Evolutionary conservation across 192 early-diverging fungal genomes (phyloP), one percentile per base, ranked within the genome.

Genomic region (Spizellomyces sp.): DNA sequence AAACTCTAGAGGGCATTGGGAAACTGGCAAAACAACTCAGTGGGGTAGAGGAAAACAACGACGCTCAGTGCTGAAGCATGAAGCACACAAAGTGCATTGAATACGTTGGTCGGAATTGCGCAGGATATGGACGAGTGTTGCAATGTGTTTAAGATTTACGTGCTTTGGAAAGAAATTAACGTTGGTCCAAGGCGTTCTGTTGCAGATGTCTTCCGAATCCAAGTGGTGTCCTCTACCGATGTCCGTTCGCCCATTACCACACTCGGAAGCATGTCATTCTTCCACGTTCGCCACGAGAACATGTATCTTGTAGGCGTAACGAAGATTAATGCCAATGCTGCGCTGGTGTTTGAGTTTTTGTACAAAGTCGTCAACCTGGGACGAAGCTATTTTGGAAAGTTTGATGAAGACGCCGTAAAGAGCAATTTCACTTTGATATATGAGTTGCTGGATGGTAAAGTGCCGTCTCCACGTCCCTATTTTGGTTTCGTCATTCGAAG

Each of bases 201-300:
- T 45, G 91, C 94, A 15, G 97, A 99, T 76, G 86, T 98, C 55
- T 99, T 99, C 82, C 90, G 97, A 48, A 95, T 99, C 64, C 95
- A 98, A 66, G 95, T 96, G 60, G 94, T 98, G 67, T 92, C 95
- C 21, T 92, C 91, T 46, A 91, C 94, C 9, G 87, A 94, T 58
- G 82, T 93, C 4, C 90, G 88, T 22, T 91, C 91, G 12, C 96
- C 97, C n/a, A 92, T 96, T 58, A 83, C 78, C 1, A 96, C 93
- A 1, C 77, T 98, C 44, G 95, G 94, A 36, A 90, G 91, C 55
- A 94, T 92, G 6, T 91, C 93, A 36, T 99, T 96, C 80, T 96
- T 96, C 84, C 95, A 99, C 78, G 89, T 96, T 69, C 90, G 92
- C 48, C 94, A 98, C 84, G 97, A 98, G 77, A 98, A 98, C 79